phyloP scores from a whole-genome alignment of 2,329 filamentous ascomycete species.

The Cryphonectria nitschkei region DNA sequence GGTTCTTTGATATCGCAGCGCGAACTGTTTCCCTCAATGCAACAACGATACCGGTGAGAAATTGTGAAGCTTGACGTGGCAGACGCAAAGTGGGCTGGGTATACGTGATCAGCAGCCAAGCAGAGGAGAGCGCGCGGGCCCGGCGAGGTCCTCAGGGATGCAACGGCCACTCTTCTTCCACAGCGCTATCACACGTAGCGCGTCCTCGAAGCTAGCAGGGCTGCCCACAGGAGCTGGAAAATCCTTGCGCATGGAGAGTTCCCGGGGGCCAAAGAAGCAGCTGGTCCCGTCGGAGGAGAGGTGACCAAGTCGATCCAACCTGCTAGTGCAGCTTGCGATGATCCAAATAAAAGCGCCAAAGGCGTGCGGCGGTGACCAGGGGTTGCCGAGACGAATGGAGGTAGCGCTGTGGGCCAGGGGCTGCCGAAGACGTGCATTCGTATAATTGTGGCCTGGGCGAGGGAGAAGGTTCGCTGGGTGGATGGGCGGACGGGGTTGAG shows the following conservation, averaged over 20 bases:
- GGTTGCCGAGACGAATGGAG: neutral
- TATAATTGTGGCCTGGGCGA: neutral
- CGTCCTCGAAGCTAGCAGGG: neutral
- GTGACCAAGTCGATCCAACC: constrained; percentile 1
- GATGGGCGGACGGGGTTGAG: neutral
- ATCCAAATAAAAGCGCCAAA: neutral
- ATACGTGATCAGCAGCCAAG: neutral
- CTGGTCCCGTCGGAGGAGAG: neutral
- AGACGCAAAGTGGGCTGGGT: neutral
- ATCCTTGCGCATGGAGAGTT: neutral
- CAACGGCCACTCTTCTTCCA: neutral
- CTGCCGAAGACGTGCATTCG: constrained; percentile 4
- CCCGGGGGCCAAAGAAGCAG: neutral
- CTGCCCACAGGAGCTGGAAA: neutral
- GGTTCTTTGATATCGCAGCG: neutral
- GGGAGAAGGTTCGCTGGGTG: neutral
- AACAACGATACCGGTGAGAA: neutral
- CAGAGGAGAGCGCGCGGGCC: neutral
- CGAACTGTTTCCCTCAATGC: neutral
- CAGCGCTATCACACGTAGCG: neutral
- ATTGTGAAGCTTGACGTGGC: neutral
- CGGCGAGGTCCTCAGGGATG: neutral
- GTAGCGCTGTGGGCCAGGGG: neutral
- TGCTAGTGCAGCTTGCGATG: constrained; percentile 8
- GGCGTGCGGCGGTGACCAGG: constrained; percentile 2